These are phyloP conservation scores for Pythium vanterpoolii DNA, from an alignment of 352 stramenopile species.

Conservation along the genomic window DNA sequence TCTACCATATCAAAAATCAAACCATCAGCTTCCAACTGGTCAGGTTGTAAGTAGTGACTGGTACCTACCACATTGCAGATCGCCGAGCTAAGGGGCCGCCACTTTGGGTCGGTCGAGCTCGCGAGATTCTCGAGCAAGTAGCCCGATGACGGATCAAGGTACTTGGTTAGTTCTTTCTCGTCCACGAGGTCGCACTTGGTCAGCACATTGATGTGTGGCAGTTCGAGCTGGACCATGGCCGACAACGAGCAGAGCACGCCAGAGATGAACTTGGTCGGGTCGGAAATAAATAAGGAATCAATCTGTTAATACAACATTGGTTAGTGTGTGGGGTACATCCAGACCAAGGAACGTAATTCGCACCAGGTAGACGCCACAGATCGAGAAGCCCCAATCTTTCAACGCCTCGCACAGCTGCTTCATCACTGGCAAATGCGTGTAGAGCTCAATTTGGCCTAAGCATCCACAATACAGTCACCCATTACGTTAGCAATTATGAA, in stretches of 20 bases:
- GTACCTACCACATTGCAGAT: conserved; percentile 85
- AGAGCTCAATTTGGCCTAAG: conserved; percentile 90
- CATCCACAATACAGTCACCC: not conserved
- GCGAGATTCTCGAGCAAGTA: conserved; percentile 83
- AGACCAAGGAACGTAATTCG: not conserved
- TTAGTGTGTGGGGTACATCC: not conserved
- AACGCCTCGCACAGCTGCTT: conserved; percentile 84
- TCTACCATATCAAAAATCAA: conserved; percentile 33
- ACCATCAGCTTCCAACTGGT: not conserved
- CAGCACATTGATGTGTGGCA: conserved; percentile 93
- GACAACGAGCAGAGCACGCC: conserved; percentile 95
- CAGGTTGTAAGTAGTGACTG: not conserved
- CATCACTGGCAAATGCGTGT: conserved; percentile 90
- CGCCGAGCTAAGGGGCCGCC: conserved; percentile 71
- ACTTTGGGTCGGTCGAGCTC: conserved; percentile 77
- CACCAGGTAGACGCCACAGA: conserved; percentile 89
- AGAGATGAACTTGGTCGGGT: conserved; percentile 98
- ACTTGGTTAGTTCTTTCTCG: conserved; percentile 88
- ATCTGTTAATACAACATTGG: conserved; percentile 43
- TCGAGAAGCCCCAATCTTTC: conserved; percentile 84
- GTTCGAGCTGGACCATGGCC: conserved; percentile 98
- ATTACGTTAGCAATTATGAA: not conserved
- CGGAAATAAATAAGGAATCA: conserved; percentile 92
- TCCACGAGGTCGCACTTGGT: conserved; percentile 91
- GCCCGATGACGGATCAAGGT: conserved; percentile 76